Conservation (phyloP, 768 basidiomycete genomes). For the Grammothele lineata region DNA sequence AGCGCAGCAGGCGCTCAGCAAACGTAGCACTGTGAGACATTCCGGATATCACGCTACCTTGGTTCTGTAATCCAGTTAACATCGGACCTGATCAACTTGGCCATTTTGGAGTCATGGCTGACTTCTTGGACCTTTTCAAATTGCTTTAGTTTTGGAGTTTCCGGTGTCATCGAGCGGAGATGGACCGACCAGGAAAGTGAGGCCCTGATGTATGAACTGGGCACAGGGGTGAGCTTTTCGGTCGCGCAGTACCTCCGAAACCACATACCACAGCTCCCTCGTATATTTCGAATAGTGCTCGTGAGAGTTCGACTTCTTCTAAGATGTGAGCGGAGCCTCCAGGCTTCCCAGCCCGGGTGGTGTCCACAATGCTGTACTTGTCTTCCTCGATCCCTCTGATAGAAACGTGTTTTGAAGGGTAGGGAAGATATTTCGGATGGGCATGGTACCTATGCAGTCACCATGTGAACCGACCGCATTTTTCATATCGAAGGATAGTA, state of each 20-base stretch:
- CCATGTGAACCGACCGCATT: neutral
- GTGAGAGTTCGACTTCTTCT: constrained; percentile 80
- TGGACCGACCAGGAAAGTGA: constrained; percentile 64
- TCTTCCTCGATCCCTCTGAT: constrained; percentile 78
- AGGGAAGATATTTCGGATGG: constrained; percentile 74
- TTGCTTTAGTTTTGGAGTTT: neutral
- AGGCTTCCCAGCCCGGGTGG: constrained; percentile 38
- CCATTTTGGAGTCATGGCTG: constrained; percentile 72
- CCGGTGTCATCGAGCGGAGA: neutral
- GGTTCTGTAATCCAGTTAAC: constrained; percentile 75
- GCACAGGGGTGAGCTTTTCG: neutral
- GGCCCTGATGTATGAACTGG: constrained; percentile 88
- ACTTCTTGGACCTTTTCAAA: constrained; percentile 66
- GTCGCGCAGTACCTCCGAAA: neutral
- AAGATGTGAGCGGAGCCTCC: constrained; percentile 44
- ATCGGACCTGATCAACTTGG: constrained; percentile 65
- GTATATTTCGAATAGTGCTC: constrained; percentile 85
- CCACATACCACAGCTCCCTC: constrained; percentile 76
- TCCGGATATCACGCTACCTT: constrained; percentile 14
- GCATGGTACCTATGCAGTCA: constrained; percentile 69
- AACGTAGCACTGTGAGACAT: too few species aligned
- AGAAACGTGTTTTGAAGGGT: constrained; percentile 66
- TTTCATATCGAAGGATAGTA: neutral
- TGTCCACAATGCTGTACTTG: constrained; percentile 69
- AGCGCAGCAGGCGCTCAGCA: too few species aligned